A percentile compares a stretch with the other conserved stretches of the same genome.
Evolutionary conservation across 2,329 filamentous ascomycete genomes (phyloP).

Genomic region (Aspergillus tamarii): DNA sequence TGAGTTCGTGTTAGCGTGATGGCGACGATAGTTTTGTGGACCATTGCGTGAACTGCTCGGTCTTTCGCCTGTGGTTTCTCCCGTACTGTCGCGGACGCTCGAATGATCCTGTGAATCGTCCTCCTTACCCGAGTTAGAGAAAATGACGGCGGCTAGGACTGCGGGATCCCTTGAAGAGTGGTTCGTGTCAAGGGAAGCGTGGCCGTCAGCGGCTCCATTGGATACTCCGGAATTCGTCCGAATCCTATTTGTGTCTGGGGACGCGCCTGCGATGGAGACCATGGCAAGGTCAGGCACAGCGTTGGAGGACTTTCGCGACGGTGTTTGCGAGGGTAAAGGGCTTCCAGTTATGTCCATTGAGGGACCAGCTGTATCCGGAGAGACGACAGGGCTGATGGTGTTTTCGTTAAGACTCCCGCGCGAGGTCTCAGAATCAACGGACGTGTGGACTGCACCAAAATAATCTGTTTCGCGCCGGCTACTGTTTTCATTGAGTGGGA

Average conservation of each 20-base stretch:
- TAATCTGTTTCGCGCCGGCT: conserved; percentile 18
- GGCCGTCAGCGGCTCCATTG: conserved; percentile 13
- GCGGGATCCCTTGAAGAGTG: conserved; percentile 29
- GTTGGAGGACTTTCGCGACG: conserved; percentile 37
- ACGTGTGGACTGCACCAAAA: conserved; percentile 22
- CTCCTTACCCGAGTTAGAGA: conserved; percentile 25
- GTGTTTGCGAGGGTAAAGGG: conserved; percentile 22
- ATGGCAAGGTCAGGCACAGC: conserved; percentile 33
- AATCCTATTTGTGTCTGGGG: conserved; percentile 19
- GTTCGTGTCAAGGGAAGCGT: conserved; percentile 17
- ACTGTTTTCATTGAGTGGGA: conserved; percentile 10
- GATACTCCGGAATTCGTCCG: conserved; percentile 9
- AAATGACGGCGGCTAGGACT: conserved; percentile 32
- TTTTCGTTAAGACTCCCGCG: conserved; percentile 35
- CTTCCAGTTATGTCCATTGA: conserved; percentile 40
- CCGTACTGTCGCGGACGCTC: conserved; percentile 13
- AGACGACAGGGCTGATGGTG: conserved; percentile 37
- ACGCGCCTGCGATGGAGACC: conserved; percentile 27
- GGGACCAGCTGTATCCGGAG: conserved; percentile 39
- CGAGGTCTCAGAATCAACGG: conserved; percentile 19
- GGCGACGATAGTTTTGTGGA: conserved; percentile 24
- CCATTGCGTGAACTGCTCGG: conserved; percentile 36
- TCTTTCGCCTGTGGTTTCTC: conserved; percentile 27
- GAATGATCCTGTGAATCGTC: conserved; percentile 18
- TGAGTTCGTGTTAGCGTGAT: conserved; percentile 39